Evolutionary conservation across 108 stramenopile genomes (phyloP).

Genomic region (Cyclotella baltica): DNA sequence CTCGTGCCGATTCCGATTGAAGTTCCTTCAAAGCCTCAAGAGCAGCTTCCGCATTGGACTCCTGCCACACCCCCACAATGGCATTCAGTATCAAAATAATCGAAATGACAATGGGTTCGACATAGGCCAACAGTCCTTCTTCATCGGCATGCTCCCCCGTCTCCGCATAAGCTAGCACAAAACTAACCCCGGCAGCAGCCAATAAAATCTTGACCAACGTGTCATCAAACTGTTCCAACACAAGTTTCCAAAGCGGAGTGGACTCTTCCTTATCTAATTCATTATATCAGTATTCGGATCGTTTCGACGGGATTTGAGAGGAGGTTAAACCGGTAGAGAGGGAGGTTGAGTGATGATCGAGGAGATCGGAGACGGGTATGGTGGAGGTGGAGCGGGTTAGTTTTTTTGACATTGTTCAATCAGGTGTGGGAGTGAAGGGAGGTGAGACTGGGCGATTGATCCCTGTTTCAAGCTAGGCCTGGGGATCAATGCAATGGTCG

Average conservation of each 20-base stretch:
- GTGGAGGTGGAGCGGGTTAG: slow-evolving; percentile 54
- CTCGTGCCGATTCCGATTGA: slow-evolving; percentile 84
- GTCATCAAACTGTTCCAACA: slow-evolving; percentile 97
- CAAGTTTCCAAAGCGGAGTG: slow-evolving; percentile 85
- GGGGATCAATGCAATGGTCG: too few species aligned
- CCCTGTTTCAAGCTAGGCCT: too few species aligned
- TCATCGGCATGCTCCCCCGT: slow-evolving; percentile 75
- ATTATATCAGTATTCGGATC: slow-evolving; percentile 35
- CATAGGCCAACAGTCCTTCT: slow-evolving; percentile 66
- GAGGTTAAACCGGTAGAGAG: slow-evolving; percentile 40
- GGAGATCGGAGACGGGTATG: slow-evolving; percentile 27
- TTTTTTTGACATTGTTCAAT: too few species aligned
- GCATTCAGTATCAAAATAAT: slow-evolving; percentile 96
- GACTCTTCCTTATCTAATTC: slow-evolving; percentile 60
- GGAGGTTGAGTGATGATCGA: slow-evolving; percentile 19
- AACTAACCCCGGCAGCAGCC: slow-evolving; percentile 90
- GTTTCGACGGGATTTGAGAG: slow-evolving; percentile 31
- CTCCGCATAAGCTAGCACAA: slow-evolving; percentile 95
- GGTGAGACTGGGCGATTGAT: too few species aligned
- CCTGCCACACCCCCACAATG: slow-evolving; percentile 96
- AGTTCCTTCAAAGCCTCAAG: slow-evolving; percentile 93
- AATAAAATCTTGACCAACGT: slow-evolving; percentile 95
- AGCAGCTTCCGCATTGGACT: slow-evolving; percentile 83
- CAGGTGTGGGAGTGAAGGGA: too few species aligned
- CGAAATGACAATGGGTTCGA: slow-evolving; percentile 96